These are phyloP conservation scores for Cryptosporidium ryanae DNA, from an alignment of 169 alveolate species.

Conservation along the genomic window DNA sequence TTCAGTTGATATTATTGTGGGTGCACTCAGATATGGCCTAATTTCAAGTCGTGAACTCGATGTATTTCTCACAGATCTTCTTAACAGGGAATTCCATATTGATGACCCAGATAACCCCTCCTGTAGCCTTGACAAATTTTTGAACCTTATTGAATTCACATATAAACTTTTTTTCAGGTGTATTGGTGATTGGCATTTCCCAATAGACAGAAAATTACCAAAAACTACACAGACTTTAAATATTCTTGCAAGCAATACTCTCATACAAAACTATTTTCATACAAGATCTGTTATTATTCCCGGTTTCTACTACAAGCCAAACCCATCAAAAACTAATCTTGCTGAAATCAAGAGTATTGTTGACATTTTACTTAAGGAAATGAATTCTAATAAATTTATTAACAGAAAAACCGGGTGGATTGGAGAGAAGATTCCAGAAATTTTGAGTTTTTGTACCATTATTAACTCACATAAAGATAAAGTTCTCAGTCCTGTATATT, in stretches of 20 bases:
- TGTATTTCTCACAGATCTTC: conserved; percentile 16
- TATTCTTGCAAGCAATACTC: background rate
- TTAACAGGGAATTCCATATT: conserved; percentile 25
- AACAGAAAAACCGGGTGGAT: conserved; percentile 22
- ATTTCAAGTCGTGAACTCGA: conserved; percentile 23
- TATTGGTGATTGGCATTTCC: conserved; percentile 71
- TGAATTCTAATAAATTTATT: background rate
- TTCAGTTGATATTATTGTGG: conserved; percentile 59
- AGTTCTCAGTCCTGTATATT: conserved; percentile 10
- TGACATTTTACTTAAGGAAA: conserved; percentile 10
- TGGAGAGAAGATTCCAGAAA: conserved; percentile 49
- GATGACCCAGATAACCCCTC: background rate
- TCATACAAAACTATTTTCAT: conserved; percentile 28
- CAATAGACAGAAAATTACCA: conserved; percentile 31
- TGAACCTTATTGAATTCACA: conserved; percentile 24
- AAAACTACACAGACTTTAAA: conserved; percentile 33
- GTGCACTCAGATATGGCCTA: conserved; percentile 67
- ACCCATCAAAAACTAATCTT: conserved; percentile 27
- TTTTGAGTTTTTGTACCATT: conserved; percentile 28
- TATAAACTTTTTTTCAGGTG: conserved; percentile 57
- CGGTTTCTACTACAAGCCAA: conserved; percentile 51
- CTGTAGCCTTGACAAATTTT: background rate
- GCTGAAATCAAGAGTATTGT: conserved; percentile 42
- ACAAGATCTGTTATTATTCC: conserved; percentile 35
- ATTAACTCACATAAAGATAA: conserved; percentile 14